phyloP scores from a whole-genome alignment of 768 basidiomycete species.

The Brasilioporus rufonigricans region DNA sequence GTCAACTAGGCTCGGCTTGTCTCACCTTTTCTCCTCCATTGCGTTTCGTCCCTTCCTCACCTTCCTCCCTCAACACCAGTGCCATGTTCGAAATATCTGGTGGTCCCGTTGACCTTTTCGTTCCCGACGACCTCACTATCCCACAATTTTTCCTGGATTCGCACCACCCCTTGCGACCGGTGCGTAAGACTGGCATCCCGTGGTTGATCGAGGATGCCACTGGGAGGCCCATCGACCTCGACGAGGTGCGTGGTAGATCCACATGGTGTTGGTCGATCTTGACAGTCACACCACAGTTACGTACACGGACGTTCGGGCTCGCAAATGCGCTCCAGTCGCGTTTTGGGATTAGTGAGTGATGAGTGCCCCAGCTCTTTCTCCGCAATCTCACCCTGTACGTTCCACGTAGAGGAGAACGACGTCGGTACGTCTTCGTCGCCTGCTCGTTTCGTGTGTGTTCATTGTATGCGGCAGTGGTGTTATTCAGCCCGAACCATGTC shows the following conservation, averaged over 20 bases:
- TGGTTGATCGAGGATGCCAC: slow-evolving; percentile 61
- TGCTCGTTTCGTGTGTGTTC: slow-evolving; percentile 1
- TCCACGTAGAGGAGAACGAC: slow-evolving; percentile 47
- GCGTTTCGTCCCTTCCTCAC: too few relatives aligned
- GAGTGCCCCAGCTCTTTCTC: slow-evolving; percentile 1
- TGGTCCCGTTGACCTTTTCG: slow-evolving; percentile 34
- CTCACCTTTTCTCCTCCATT: neutral
- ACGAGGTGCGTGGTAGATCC: slow-evolving; percentile 41
- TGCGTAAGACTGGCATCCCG: slow-evolving; percentile 42
- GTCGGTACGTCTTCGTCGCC: slow-evolving; percentile 44
- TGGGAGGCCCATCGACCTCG: slow-evolving; percentile 41
- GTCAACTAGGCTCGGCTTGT: neutral
- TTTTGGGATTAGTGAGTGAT: slow-evolving; percentile 45
- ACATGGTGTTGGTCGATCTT: neutral
- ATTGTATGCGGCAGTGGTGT: slow-evolving; percentile 42
- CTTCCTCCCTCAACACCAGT: neutral
- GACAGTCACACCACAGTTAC: slow-evolving; percentile 29
- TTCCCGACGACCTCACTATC: slow-evolving; percentile 62
- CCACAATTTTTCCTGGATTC: slow-evolving; percentile 64
- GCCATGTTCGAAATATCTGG: slow-evolving; percentile 26
- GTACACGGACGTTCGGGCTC: slow-evolving; percentile 45
- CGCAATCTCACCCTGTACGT: neutral
- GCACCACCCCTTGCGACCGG: slow-evolving; percentile 42
- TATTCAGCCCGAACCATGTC: slow-evolving; percentile 63
- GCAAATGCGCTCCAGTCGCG: slow-evolving; percentile 52